Conservation (phyloP, 2,329 filamentous ascomycete species). For the Fusarium agapanthi region DNA sequence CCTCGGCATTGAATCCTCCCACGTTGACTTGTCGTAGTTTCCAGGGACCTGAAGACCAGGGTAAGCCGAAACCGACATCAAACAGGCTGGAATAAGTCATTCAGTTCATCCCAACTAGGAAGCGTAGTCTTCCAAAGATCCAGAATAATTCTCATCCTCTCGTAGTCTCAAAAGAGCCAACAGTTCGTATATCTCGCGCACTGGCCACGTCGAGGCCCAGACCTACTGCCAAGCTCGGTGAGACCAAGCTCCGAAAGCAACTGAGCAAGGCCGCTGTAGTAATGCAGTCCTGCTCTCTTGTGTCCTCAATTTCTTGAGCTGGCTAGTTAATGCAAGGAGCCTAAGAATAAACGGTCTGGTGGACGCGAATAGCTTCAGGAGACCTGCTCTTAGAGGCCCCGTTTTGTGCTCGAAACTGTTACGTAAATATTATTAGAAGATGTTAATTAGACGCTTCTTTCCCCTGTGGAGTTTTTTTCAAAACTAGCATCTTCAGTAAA, state of each 20-base stretch:
- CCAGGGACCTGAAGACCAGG: too few relatives aligned
- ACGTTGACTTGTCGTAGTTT: background rate
- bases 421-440: background rate
- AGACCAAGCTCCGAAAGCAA: background rate
- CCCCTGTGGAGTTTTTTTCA: too few relatives aligned
- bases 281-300: too few relatives aligned
- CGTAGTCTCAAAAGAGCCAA: background rate
- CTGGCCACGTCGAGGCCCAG: rapidly evolving
- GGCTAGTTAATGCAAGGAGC: background rate
- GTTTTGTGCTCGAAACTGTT: rapidly evolving
- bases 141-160: rapidly evolving
- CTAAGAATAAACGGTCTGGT: background rate
- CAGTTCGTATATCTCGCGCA: background rate
- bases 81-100: background rate
- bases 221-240: rapidly evolving
- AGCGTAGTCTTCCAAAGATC: rapidly evolving
- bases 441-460: too few relatives aligned
- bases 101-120: background rate
- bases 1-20: background rate
- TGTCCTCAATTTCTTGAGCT: rapidly evolving
- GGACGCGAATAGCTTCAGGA: background rate
- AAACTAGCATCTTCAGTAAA: too few relatives aligned
- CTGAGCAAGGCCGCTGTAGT: rapidly evolving
- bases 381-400: background rate
- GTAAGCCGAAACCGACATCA: background rate